Base-by-base conservation (phyloP, 257 asterid genomes). In the Solanum clarkiae region DNA sequence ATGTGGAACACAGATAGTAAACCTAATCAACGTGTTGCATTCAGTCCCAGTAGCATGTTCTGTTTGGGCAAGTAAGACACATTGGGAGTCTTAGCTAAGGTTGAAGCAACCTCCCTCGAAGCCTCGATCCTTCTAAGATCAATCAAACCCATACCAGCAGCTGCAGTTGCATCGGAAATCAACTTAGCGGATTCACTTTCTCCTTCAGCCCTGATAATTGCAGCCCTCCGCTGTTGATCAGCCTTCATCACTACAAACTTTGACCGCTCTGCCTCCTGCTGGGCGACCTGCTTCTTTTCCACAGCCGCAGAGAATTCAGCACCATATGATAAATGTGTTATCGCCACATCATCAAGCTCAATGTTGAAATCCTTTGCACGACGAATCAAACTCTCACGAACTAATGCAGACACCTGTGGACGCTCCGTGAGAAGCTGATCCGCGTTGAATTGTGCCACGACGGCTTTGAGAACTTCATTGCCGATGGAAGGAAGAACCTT, bases 261-360 rank as follows among this genome's bases (percentile, higher is more conserved):
- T 17, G 98, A 95, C 86, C 99, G 62, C 92, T 97, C 98, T 0
- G 99, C 99, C 91, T 97, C 98, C 90, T 97, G 99, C 90, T 95
- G 98, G 8, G 98, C 99, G 66, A 95, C 99, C 91, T 97, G 99
- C 90, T 97, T 97, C 96, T 97, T 98, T 90, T 97, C 99, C 86
- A 95, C 98, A 5, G 98, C 98, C 90, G 84, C 94, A 0, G 98
- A 95, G 89, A 97, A 97, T 85, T 97, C 98, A 6, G 94, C 91
- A 63, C 98, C 98, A 56, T 97, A 97, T 0, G 98, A 95, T 87
- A 97, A 89, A 84, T 95, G 98, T 5, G 98, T 97, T 77, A 97
- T 97, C 0, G 97, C 98, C 55, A 97, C 99, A 70, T 97, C 98
- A 85, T 97, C 98, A 5, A 97, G 91, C 85, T 84, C 93, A 49